Evolutionary conservation across 345 rosid genomes (phyloP).

Genomic region (Rhodamnia argentea): DNA sequence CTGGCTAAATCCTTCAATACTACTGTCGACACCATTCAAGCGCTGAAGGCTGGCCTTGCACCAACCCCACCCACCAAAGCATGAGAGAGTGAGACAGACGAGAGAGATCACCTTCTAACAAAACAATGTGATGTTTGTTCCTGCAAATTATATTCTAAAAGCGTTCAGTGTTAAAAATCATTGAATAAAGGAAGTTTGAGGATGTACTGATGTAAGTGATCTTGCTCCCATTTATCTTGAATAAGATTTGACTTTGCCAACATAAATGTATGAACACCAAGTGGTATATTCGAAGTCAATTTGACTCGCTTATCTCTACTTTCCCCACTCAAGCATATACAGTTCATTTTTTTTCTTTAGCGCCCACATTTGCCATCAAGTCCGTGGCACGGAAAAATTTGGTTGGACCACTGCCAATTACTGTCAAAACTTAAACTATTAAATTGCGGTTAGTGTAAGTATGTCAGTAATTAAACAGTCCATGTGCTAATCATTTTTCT

Average conservation of each 20-base stretch:
- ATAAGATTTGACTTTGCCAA: background rate
- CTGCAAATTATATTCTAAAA: background rate
- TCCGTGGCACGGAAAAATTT: too few relatives aligned
- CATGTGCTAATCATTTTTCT: too few relatives aligned
- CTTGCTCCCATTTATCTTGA: background rate
- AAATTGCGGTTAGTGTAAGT: too few relatives aligned
- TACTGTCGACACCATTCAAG: background rate
- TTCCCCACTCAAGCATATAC: background rate
- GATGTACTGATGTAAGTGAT: background rate
- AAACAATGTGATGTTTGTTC: background rate
- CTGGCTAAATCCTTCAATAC: slow-evolving; percentile 19
- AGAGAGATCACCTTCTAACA: background rate
- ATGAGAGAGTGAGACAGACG: background rate
- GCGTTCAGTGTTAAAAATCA: background rate
- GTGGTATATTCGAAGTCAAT: background rate
- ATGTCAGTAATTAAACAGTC: too few relatives aligned
- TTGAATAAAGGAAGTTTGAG: background rate
- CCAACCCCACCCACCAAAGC: background rate
- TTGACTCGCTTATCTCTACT: background rate
- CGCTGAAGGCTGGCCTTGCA: background rate
- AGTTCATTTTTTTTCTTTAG: background rate
- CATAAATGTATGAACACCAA: background rate
- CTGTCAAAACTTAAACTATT: too few relatives aligned
- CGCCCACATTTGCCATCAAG: too few relatives aligned
- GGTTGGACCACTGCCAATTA: too few relatives aligned